Evolutionary conservation across 805 yeast genomes (phyloP).

Genomic region (Starmerella stellata): DNA sequence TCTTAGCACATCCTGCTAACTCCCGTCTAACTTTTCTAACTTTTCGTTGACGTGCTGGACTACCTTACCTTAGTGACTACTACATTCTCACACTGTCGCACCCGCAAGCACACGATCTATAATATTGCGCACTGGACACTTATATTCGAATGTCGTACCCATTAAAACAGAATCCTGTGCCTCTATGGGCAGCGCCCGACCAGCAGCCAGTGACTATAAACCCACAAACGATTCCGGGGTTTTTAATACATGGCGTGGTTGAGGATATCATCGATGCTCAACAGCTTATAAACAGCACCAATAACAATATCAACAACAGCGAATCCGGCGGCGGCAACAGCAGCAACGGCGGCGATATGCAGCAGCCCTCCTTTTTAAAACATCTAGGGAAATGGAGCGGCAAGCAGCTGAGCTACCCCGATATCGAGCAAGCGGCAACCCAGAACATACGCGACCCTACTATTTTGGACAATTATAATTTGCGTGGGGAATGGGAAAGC

Average conservation of each 20-base stretch:
- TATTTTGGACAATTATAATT: constrained; percentile 11
- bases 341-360: neutral
- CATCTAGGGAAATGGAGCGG: constrained; percentile 12
- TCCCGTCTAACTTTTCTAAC: too few relatives aligned
- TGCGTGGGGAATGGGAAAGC: constrained; percentile 16
- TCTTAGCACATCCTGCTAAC: too few relatives aligned
- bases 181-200: constrained; percentile 14
- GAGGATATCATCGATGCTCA: neutral
- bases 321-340: neutral
- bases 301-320: neutral
- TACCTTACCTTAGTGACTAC: too few relatives aligned
- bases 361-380: constrained; percentile 3
- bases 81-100: too few relatives aligned
- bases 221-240: constrained; percentile 9
- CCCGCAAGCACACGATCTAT: too few relatives aligned
- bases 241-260: constrained; percentile 4
- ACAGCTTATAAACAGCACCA: neutral
- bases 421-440: too few relatives aligned
- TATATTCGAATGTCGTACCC: constrained; percentile 13
- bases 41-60: too few relatives aligned
- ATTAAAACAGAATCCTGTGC: constrained; percentile 14
- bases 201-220: constrained; percentile 6
- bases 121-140: too few relatives aligned
- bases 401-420: neutral
- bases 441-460: constrained; percentile 5